A percentile compares a stretch with the other conserved stretches of the same genome.
Evolutionary conservation across 305 asterid species (phyloP).

Genomic region (Plantago coronopus): DNA sequence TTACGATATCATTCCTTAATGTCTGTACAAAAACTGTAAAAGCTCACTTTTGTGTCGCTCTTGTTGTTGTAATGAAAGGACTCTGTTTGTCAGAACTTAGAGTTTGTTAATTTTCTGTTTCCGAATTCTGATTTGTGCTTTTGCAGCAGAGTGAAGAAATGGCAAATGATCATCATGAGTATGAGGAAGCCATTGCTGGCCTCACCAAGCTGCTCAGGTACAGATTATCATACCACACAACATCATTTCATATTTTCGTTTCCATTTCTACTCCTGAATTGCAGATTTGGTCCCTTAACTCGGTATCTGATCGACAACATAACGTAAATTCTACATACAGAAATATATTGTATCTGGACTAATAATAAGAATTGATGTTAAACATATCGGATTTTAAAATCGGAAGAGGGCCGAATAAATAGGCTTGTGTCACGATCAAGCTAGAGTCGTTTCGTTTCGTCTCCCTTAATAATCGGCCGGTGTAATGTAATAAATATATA

Average conservation of each 20-base stretch:
- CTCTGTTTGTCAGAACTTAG: neutral
- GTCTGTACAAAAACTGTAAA: neutral
- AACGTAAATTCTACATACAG: too few species aligned
- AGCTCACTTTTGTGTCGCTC: too few species aligned
- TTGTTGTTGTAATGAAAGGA: neutral
- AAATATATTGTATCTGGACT: too few species aligned
- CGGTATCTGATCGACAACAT: too few species aligned
- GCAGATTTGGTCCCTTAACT: too few species aligned
- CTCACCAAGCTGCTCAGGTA: conserved; percentile 78
- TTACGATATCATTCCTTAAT: neutral
- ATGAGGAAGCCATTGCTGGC: conserved; percentile 83
- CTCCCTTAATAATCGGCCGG: conserved; percentile 24
- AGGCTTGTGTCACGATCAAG: neutral
- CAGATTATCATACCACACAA: neutral
- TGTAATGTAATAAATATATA: neutral
- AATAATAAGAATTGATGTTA: too few species aligned
- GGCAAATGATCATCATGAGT: conserved; percentile 37
- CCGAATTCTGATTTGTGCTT: too few species aligned
- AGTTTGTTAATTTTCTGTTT: conserved; percentile 11
- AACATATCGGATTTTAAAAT: too few species aligned
- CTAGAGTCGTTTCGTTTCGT: conserved; percentile 3
- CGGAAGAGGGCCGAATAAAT: too few species aligned
- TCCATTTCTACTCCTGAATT: conserved; percentile 21
- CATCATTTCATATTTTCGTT: neutral
- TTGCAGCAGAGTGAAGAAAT: conserved; percentile 68